phyloP scores from a whole-genome alignment of 208 protist genomes.

The Acanthamoeba healyi region DNA sequence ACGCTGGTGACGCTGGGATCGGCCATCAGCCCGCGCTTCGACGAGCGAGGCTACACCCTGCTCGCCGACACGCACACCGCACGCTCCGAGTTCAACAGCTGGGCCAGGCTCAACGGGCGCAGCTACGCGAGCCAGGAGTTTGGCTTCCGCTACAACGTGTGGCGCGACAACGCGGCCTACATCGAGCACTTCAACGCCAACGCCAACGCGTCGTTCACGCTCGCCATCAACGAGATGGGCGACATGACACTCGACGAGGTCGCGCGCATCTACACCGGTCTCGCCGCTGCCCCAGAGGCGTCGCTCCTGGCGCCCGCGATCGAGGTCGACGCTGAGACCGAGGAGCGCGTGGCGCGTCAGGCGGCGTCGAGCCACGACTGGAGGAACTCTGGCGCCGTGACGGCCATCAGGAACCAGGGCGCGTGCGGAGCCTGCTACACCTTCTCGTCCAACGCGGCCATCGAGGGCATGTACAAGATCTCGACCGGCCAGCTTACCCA shows the following conservation, averaged over 20 bases:
- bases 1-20: background rate
- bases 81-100: slow-evolving; percentile 32
- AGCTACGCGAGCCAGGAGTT: slow-evolving; percentile 65
- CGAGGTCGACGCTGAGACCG: background rate
- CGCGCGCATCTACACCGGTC: background rate
- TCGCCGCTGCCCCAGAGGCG: too few relatives aligned
- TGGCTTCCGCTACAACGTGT: slow-evolving; percentile 1
- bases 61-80: slow-evolving; percentile 6
- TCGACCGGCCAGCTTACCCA: background rate
- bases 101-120: background rate
- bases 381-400: slow-evolving; percentile 93
- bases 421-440: slow-evolving; percentile 97
- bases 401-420: slow-evolving; percentile 96
- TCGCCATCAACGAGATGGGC: slow-evolving; percentile 79
- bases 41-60: slow-evolving; percentile 6
- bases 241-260: slow-evolving; percentile 83
- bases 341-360: background rate
- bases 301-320: background rate
- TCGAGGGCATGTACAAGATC: slow-evolving; percentile 92
- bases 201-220: slow-evolving; percentile 38
- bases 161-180: slow-evolving; percentile 38
- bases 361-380: slow-evolving; percentile 90
- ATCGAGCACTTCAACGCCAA: slow-evolving; percentile 40
- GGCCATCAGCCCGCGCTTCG: slow-evolving; percentile 13
- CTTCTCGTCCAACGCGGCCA: slow-evolving; percentile 95